Base-by-base conservation (phyloP, 192 early-diverging fungal species). In the Coemansia aciculifera region DNA sequence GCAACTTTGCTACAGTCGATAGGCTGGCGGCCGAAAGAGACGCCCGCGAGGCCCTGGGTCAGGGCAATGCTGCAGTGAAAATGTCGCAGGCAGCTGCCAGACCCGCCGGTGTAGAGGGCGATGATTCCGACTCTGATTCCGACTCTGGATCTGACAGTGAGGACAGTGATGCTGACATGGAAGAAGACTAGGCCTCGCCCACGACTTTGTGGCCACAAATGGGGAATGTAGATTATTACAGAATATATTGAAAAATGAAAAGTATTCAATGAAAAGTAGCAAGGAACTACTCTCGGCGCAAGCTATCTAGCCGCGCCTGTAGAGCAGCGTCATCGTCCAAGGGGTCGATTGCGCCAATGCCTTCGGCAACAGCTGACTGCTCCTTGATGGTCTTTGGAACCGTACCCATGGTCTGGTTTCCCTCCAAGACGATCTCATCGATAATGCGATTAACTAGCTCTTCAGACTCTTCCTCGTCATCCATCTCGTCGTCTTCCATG, bases 381-480 rank as follows among this genome's bases (percentile, higher is more conserved):
- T 81, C 85, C 37, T 79, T 83, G 60, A 85, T 81, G 11, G 68
- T 67, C 67, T 87, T 84, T 5, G 90, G 86, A 10, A 86, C 78
- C 40, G 51, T 60, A 42, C 71, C 75, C 64, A 82, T 34, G 40
- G 68, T 57, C 69, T 82, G 72, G 65, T 74, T 74, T 40, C 77
- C 68, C 67, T 82, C 86, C 71, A 99, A 92, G 43, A 94, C 94
- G 77, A 98, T 96, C 69, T 99, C 97, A 72, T 99, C 97, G 51
- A 98, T 74, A 8, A 98, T 91, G 78, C 96, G 89, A 75, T 92
- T 91, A 11, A 99, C 93, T 65, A 99, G 94, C 61, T 88, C 84
- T 5, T 99, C 94, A 11, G 83, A 85, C 72, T 96, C 95, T 42
- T 91, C 93, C 72, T 96, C 95, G 63, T 98, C 96, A 17, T 95